phyloP scores from a whole-genome alignment of 305 asterid genomes.

The Nicotiana rustica region DNA sequence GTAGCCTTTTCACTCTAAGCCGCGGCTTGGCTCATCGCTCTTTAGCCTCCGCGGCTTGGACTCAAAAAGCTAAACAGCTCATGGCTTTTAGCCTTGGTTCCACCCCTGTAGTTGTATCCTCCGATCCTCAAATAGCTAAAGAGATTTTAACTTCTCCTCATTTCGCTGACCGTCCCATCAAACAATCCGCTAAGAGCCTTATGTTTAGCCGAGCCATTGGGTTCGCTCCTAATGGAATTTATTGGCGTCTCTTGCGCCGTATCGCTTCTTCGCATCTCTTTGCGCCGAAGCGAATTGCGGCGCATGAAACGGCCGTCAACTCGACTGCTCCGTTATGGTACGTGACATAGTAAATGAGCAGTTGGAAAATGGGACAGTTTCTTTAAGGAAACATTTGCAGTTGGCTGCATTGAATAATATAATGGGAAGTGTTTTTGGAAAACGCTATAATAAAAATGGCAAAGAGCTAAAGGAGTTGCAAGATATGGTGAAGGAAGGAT shows the following conservation, averaged over 20 bases:
- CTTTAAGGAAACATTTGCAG: constrained; percentile 51
- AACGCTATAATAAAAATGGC: constrained; percentile 43
- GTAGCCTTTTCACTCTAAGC: neutral
- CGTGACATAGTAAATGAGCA: constrained; percentile 32
- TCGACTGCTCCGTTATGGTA: constrained; percentile 31
- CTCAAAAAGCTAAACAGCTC: constrained; percentile 48
- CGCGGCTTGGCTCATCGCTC: constrained; percentile 30
- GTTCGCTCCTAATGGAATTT: constrained; percentile 66
- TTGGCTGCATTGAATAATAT: constrained; percentile 53
- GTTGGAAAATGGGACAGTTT: constrained; percentile 35
- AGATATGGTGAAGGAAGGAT: constrained; percentile 64
- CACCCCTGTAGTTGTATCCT: constrained; percentile 61
- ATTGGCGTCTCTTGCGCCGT: constrained; percentile 73
- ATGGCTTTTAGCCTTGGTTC: constrained; percentile 74
- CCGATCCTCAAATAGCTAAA: constrained; percentile 54
- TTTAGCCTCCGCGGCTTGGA: constrained; percentile 43
- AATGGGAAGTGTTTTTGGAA: constrained; percentile 65
- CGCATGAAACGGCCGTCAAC: constrained; percentile 50
- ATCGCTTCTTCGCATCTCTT: constrained; percentile 68
- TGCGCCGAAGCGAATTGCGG: constrained; percentile 59
- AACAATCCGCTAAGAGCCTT: constrained; percentile 62
- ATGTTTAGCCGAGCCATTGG: constrained; percentile 77
- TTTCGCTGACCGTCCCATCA: constrained; percentile 69
- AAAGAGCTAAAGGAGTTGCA: constrained; percentile 49
- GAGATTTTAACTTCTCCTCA: constrained; percentile 56